These are phyloP conservation scores for Cladosporium sp. DNA, from an alignment of 2,329 filamentous ascomycete species.

Conservation along the genomic window DNA sequence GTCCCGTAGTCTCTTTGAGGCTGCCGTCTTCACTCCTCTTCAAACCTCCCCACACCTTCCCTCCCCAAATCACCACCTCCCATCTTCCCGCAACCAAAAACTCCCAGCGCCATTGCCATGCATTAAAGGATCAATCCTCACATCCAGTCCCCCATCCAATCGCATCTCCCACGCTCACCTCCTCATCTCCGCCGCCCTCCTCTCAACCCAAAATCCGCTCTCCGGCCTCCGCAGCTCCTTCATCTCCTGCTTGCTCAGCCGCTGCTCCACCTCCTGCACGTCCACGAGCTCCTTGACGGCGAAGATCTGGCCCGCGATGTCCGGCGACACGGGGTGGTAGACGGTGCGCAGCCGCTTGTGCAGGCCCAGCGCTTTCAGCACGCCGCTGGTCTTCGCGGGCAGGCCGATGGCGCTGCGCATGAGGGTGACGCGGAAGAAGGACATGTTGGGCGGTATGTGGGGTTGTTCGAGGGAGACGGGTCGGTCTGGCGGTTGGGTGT, in stretches of 20 bases:
- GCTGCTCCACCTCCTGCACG: conserved; percentile 67
- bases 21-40: too few species aligned
- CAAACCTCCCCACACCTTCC: too few species aligned
- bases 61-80: too few species aligned
- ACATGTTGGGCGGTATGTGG: conserved; percentile 44
- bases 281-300: conserved; percentile 87
- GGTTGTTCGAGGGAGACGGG: background rate
- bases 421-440: conserved; percentile 86
- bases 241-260: conserved; percentile 61
- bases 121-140: background rate
- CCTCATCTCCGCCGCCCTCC: conserved; percentile 23
- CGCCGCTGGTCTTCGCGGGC: conserved; percentile 66
- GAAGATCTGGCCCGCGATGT: conserved; percentile 85
- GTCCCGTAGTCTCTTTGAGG: too few species aligned
- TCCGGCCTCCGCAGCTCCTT: conserved; percentile 67
- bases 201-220: conserved; percentile 74
- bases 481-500: background rate
- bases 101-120: background rate
- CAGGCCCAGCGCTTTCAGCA: conserved; percentile 78
- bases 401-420: conserved; percentile 86
- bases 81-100: too few species aligned
- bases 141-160: background rate
- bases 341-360: conserved; percentile 79
- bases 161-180: background rate
- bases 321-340: conserved; percentile 76